phyloP scores from a whole-genome alignment of 768 basidiomycete species.

The Zangia roseola region DNA sequence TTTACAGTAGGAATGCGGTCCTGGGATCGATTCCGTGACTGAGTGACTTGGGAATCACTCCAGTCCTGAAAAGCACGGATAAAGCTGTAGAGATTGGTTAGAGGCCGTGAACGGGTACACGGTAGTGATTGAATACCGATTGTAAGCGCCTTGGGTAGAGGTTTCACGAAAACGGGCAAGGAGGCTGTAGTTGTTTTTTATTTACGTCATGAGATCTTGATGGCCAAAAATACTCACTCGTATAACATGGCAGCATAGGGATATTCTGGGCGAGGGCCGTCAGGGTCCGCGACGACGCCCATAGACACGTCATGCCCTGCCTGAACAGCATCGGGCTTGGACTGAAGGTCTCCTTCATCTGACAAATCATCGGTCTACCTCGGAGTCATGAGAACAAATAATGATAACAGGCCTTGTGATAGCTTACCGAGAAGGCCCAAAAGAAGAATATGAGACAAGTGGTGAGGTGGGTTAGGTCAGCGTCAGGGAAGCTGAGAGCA shows the following conservation, averaged over 20 bases:
- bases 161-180: slow-evolving; percentile 36
- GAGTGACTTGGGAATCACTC: slow-evolving; percentile 36
- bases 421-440: slow-evolving; percentile 38
- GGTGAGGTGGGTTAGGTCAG: slow-evolving; percentile 33
- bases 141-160: slow-evolving; percentile 36
- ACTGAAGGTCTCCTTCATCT: slow-evolving; percentile 36
- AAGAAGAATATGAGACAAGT: slow-evolving; percentile 40
- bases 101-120: not conserved
- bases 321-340: slow-evolving; percentile 34
- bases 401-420: not conserved
- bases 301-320: slow-evolving; percentile 35
- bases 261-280: slow-evolving; percentile 29
- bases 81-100: slow-evolving; percentile 25
- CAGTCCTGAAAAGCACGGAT: slow-evolving; percentile 35
- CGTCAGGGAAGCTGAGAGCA: slow-evolving; percentile 39
- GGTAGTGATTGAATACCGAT: slow-evolving; percentile 22
- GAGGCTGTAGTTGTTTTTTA: slow-evolving; percentile 19
- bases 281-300: slow-evolving; percentile 27
- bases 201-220: slow-evolving; percentile 13
- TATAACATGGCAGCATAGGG: slow-evolving; percentile 40
- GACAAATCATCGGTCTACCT: slow-evolving; percentile 37
- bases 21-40: slow-evolving; percentile 34
- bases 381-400: slow-evolving; percentile 1
- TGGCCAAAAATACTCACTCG: slow-evolving; percentile 28
- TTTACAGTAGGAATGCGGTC: slow-evolving; percentile 38